phyloP scores from a whole-genome alignment of 495 filamentous ascomycete species.

The Podospora conica region DNA sequence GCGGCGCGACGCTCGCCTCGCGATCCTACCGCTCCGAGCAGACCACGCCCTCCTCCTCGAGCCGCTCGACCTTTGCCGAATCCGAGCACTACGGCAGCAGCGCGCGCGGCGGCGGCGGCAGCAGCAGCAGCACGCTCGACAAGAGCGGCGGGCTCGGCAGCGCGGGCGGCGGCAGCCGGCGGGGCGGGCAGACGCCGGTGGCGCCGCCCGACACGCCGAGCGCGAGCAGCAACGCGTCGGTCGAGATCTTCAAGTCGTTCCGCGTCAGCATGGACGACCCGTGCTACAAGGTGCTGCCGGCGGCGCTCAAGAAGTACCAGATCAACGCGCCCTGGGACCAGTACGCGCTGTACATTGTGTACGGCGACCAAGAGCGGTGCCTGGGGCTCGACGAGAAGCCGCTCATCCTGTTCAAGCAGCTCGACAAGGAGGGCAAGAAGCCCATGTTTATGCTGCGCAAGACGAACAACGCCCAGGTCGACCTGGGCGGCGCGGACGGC shows the following conservation, averaged over 20 bases:
- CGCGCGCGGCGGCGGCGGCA: conserved; percentile 30
- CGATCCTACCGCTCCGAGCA: conserved; percentile 47
- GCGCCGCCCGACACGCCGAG: conserved; percentile 40
- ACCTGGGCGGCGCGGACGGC: conserved; percentile 17
- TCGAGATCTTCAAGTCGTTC: conserved; percentile 98
- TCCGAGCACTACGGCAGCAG: conserved; percentile 43
- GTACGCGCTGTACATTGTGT: conserved; percentile 96
- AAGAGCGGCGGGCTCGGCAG: conserved; percentile 27
- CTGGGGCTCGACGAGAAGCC: conserved; percentile 87
- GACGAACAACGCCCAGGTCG: conserved; percentile 43
- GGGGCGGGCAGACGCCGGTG: conserved; percentile 43
- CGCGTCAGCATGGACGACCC: conserved; percentile 96
- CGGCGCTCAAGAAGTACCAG: conserved; percentile 94
- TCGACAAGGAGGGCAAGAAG: conserved; percentile 93
- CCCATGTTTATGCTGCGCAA: conserved; percentile 98
- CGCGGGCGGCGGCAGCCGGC: neutral
- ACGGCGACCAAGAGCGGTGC: conserved; percentile 94
- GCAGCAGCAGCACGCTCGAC: conserved; percentile 25
- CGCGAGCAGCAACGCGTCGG: conserved; percentile 45
- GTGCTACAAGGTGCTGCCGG: conserved; percentile 93
- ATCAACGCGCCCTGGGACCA: conserved; percentile 96
- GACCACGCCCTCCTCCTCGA: conserved; percentile 41
- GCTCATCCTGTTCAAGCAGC: conserved; percentile 91
- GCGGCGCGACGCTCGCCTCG: conserved; percentile 48
- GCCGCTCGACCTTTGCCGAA: conserved; percentile 36